Base-by-base conservation (phyloP, 306 rosid species). In the Sindora glabra region DNA sequence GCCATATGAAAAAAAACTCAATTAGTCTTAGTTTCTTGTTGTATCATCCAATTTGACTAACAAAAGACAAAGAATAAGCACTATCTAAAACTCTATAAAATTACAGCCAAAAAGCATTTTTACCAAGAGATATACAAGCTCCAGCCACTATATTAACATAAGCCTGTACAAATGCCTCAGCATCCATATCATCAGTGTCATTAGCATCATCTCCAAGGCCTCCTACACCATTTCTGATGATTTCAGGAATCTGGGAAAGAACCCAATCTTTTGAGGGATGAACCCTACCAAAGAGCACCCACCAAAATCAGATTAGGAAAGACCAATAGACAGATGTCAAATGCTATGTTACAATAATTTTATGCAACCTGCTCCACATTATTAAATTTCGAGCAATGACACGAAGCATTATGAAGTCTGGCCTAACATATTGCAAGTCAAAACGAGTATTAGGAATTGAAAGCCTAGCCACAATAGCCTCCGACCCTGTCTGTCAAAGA, bases 351-450 rank as follows among this genome's bases (percentile, higher is more conserved):
- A 60, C 42, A 78, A 51, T 46, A 36, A 73, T 37, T 29, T 57
- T 62, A 37, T 30, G 46, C 58, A 48, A 48, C 63, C 98, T 88
- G 88, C 86, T 81, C 98, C 96, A 91, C 96, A 91, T 88, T 71
- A 88, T 85, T 76, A 91, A 72, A 85, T 83, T 91, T 65, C 85
- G 89, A 66, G 96, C 95, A 74, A 91, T 83, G 79, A 91, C 92
- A 3, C 95, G 91, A 47, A 91, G 96, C 98, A 91, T 85, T 56
- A 91, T 88, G 73, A 91, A 91, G 81, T 91, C 98, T 53, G 98
- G 98, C 68, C 98, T 79, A 73, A 91, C 98, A 78, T 83, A 87
- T 81, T 88, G 96, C 74, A 91, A 76, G 76, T 87, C 98, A 78
- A 79, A 91, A 65, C 66, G 67, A 36, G 98, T 88, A 56, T 61